A percentile compares a stretch with the other conserved stretches of the same genome.
phyloP scores from a whole-genome alignment of 2,329 filamentous ascomycete genomes.

The Ophiostoma ulmi region DNA sequence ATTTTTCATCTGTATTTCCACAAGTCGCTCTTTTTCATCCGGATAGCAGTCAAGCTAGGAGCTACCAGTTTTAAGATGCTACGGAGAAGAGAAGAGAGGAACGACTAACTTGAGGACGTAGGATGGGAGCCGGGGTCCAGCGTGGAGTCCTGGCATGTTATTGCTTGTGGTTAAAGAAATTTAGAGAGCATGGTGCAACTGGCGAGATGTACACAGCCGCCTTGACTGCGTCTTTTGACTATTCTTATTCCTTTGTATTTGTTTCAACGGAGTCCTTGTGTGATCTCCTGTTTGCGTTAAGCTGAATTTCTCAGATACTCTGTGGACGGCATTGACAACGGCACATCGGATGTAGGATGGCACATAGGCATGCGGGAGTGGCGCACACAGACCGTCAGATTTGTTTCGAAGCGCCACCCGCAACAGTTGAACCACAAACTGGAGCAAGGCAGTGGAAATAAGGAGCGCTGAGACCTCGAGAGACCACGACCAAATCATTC shows the following conservation, averaged over 20 bases:
- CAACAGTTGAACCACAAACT: not conserved
- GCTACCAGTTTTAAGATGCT: not conserved
- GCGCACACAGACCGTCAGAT: slow-evolving; percentile 3
- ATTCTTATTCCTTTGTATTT: no score
- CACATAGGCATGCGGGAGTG: slow-evolving; percentile 2
- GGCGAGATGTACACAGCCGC: not conserved
- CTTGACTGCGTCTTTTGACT: not conserved
- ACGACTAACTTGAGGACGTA: not conserved
- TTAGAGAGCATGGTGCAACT: not conserved
- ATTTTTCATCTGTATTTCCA: not conserved
- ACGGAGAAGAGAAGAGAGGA: not conserved
- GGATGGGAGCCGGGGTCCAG: not conserved
- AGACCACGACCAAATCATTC: not conserved
- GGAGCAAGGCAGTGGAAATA: not conserved
- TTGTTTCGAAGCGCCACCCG: slow-evolving; percentile 2
- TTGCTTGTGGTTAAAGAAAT: not conserved
- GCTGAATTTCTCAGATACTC: not conserved
- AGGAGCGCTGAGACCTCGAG: not conserved
- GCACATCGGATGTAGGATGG: not conserved
- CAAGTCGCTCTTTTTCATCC: not conserved
- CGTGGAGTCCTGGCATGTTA: not conserved
- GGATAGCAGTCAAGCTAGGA: not conserved
- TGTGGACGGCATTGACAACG: not conserved
- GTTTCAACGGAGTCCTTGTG: not conserved
- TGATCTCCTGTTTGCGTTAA: not conserved